Percentiles rank a stretch among this genome's conserved stretches.
phyloP scores from a whole-genome alignment of 2,329 filamentous ascomycete species.

The Cytospora mali region DNA sequence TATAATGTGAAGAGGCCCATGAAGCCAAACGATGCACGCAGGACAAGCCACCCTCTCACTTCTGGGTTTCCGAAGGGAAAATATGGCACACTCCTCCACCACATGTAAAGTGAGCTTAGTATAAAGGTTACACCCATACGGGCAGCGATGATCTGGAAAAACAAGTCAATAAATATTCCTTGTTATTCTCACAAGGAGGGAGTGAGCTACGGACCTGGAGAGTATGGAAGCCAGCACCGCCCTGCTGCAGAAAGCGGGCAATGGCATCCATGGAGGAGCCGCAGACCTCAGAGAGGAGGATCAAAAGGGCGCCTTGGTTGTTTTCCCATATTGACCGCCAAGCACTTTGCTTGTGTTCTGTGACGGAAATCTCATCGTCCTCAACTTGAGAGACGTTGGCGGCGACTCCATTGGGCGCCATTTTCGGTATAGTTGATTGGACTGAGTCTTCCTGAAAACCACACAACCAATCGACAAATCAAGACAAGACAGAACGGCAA shows the following conservation, averaged over 20 bases:
- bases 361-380: not conserved
- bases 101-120: conserved; percentile 23
- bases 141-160: conserved; percentile 16
- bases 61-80: conserved; percentile 25
- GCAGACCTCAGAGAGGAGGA: conserved; percentile 23
- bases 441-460: not conserved
- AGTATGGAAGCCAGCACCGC: conserved; percentile 19
- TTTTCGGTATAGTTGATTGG: not conserved
- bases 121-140: conserved; percentile 26
- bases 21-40: conserved; percentile 25
- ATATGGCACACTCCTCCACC: conserved; percentile 23
- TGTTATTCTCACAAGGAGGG: not conserved
- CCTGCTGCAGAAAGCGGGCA: conserved; percentile 25
- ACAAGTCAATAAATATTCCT: not conserved
- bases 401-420: conserved; percentile 5
- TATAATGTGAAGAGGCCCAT: conserved; percentile 26
- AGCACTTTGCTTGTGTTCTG: conserved; percentile 1
- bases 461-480: not conserved
- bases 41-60: conserved; percentile 24
- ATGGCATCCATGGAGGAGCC: conserved; percentile 26
- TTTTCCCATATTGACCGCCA: conserved; percentile 25
- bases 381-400: not conserved
- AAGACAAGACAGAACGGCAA: not conserved
- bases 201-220: conserved; percentile 16
- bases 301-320: conserved; percentile 26